Base-by-base conservation (phyloP, 352 stramenopile species). In the Globisporangium cylindrosporum region DNA sequence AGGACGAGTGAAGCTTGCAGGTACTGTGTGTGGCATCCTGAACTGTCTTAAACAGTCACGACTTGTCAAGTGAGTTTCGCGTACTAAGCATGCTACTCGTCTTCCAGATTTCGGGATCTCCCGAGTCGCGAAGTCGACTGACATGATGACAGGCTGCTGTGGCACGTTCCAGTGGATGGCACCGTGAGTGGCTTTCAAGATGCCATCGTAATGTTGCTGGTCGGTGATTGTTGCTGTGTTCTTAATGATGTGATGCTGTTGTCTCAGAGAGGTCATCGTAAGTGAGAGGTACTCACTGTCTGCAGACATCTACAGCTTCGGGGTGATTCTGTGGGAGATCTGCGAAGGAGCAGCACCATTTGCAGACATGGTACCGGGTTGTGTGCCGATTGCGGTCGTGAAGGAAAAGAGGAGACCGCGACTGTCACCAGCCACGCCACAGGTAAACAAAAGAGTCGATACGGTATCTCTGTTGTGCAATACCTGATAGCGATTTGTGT, bases 101-200 rank as follows among this genome's bases (percentile, higher is more conserved):
- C 22, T 5, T 22, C 57, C 54, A 89, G 86, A 94, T 62, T 94
- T 94, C 54, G 86, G 86, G 0, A 93, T 93, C 57, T 89, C 86
- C 12, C 82, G 86, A 5, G 61, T 90, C 6, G 84, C 82, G 2
- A 66, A 80, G 51, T 70, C 83, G 43, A 72, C 68, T 14, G 76
- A 83, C 34, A 43, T 85, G 22, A 94, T 92, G 85, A 92, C 85
- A 0, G 78, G 83, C 7, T 94, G 85, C 54, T 91, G 85, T 51
- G 85, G 87, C 22, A 93, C 87, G 8, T 94, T 86, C 67, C 87
- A 93, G 64, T 92, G 83, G 87, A 92, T 93, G 87, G 84, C 87
- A 18, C 82, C 84, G 86, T 93, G 77, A 57, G 86, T 84, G 32
- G 46, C 36, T 53, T 20, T 68, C 8, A 46, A n/a, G 4, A 22